Conservation (phyloP, 2,329 filamentous ascomycete species). For the Sphaerulina populicola region DNA sequence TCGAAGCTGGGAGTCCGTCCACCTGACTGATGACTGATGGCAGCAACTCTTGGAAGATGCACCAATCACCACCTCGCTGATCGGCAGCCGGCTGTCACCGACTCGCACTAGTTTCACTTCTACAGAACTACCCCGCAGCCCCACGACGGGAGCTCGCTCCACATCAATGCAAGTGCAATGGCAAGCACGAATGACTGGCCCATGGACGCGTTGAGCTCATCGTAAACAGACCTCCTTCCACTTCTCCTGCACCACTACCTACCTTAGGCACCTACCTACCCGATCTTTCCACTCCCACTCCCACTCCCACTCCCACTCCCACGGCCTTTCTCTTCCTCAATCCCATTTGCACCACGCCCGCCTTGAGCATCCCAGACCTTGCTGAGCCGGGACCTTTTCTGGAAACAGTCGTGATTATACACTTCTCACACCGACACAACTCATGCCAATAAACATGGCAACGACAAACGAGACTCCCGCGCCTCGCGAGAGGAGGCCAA, state of each 20-base stretch:
- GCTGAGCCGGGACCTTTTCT: background rate
- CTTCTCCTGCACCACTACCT: background rate
- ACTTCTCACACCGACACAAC: background rate
- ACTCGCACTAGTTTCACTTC: too few species aligned
- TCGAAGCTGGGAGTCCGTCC: too few species aligned
- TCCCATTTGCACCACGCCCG: background rate
- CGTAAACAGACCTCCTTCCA: background rate
- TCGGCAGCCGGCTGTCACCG: too few species aligned
- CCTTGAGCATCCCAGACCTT: too few species aligned
- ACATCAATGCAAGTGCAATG: background rate
- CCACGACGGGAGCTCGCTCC: background rate
- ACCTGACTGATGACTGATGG: too few species aligned
- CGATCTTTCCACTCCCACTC: background rate
- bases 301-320: background rate
- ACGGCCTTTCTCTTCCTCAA: background rate
- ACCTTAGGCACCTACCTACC: too few species aligned
- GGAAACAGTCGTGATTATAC: background rate
- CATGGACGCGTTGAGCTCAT: slow-evolving; percentile 7
- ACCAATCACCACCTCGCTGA: too few species aligned
- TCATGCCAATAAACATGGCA: slow-evolving; percentile 20
- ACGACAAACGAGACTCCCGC: slow-evolving; percentile 26
- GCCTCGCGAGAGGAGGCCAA: slow-evolving; percentile 69
- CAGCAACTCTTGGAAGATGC: too few species aligned
- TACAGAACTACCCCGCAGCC: too few species aligned
- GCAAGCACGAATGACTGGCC: slow-evolving; percentile 2